Percentiles rank a stretch among this genome's conserved stretches.
These are phyloP conservation scores for Talaromyces atroroseus DNA, from an alignment of 2,329 filamentous ascomycete genomes.

Conservation along the genomic window DNA sequence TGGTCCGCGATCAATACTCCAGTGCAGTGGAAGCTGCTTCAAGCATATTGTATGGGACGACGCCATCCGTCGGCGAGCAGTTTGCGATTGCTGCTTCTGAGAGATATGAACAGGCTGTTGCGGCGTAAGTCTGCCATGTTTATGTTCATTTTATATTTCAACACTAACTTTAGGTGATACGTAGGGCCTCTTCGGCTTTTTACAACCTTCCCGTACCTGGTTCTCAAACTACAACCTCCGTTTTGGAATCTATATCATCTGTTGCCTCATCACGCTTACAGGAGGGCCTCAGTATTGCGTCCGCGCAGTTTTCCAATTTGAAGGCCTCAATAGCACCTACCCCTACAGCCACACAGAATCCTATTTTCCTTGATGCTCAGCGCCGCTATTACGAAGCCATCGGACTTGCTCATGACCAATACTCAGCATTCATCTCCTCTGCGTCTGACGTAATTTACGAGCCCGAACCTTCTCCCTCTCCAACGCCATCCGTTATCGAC, in stretches of 20 bases:
- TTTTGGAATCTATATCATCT: conserved; percentile 55
- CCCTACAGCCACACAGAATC: conserved; percentile 55
- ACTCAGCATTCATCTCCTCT: conserved; percentile 66
- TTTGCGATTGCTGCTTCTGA: conserved; percentile 49
- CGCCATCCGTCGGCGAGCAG: conserved; percentile 39
- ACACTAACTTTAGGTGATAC: conserved; percentile 13
- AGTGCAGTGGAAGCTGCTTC: conserved; percentile 54
- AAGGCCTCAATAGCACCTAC: conserved; percentile 58
- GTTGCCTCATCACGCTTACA: conserved; percentile 65
- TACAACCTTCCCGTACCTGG: conserved; percentile 54
- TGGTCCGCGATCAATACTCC: conserved; percentile 53
- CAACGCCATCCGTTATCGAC: conserved; percentile 22
- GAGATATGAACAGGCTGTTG: conserved; percentile 53
- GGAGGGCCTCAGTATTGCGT: conserved; percentile 65
- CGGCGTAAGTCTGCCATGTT: conserved; percentile 42
- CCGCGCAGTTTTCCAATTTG: conserved; percentile 64
- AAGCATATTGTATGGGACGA: conserved; percentile 49
- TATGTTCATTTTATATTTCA: not conserved
- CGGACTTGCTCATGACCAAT: conserved; percentile 71
- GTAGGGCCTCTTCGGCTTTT: conserved; percentile 50
- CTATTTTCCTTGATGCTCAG: conserved; percentile 55
- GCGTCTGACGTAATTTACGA: conserved; percentile 66
- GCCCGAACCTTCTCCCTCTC: conserved; percentile 54
- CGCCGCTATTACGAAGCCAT: conserved; percentile 72
- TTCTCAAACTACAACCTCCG: conserved; percentile 39